Base-by-base conservation (phyloP, 2,329 filamentous ascomycete genomes). In the Paracoccidioides brasiliensis region DNA sequence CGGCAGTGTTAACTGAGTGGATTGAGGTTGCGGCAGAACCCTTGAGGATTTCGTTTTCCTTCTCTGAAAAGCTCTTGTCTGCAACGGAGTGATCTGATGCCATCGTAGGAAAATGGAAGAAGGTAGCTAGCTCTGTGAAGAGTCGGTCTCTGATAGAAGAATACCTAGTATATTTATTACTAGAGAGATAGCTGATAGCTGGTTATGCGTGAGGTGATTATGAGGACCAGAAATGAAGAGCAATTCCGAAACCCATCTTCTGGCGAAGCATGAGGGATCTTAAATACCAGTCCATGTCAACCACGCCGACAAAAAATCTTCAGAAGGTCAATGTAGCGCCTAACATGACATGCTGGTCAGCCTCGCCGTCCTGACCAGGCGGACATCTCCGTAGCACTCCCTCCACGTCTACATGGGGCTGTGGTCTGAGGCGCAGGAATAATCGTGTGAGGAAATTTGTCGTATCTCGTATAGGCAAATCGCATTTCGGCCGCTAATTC, bases 1-100 rank as follows among this genome's bases (percentile, higher is more conserved):
- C 28, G 5, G 53, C 53, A 10, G 57, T 60, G 28, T 52, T 52
- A 14, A 52, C 51, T 12, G 54, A 57, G 46, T 15, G 52, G 37
- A 58, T 55, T 22, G 58, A 57, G 1, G 50, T 54, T 8, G 55
- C 45, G 14, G 55, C 45, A 9, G 56, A 59, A 42, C 52, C 53
- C 43, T 56, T 58, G 43, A 59, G 53, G n/a, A 49, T 32, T 54
- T 59, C 55, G 14, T 38, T 44, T 33, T 56, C 56, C n/a, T 57
- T 55, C 3, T 53, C 57, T 49, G 28, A 6, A 12, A 7, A 7
- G 45, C 10, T n/a, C 28, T 28, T 37, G 46, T 51, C 38, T 43
- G 22, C n/a, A 28, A 55, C 43, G 2, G 33, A 8, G 5, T 40
- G 30, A 9, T 46, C 33, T 30, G 35, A 49, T 8, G 46, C 3